Conservation (phyloP, 108 stramenopile species). For the Cyclotella sp. region DNA sequence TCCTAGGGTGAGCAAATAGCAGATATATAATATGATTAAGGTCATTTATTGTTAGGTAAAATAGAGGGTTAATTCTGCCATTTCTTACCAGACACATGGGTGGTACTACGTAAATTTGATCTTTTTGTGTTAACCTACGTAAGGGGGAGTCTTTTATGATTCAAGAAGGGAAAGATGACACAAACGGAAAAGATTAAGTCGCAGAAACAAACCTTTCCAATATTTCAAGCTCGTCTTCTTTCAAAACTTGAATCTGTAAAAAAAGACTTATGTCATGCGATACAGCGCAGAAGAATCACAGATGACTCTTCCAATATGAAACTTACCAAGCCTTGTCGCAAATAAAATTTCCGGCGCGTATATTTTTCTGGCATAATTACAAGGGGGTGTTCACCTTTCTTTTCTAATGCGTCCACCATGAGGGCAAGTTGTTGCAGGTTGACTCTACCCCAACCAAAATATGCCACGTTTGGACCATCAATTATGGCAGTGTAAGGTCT, state of each 20-base stretch:
- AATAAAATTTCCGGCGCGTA: conserved; percentile 48
- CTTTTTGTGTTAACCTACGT: conserved; percentile 39
- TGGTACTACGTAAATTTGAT: conserved; percentile 66
- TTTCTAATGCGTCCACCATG: conserved; percentile 74
- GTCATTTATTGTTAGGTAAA: neutral
- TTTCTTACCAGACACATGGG: conserved; percentile 36
- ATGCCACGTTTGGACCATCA: conserved; percentile 58
- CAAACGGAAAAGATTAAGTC: neutral
- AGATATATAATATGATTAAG: neutral
- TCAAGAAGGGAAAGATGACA: neutral
- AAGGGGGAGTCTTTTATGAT: neutral
- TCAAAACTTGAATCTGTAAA: conserved; percentile 2
- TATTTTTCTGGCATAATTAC: conserved; percentile 56
- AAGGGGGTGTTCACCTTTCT: conserved; percentile 44
- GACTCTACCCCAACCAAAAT: conserved; percentile 57
- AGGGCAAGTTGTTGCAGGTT: conserved; percentile 54
- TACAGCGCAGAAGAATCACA: neutral
- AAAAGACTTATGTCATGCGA: neutral
- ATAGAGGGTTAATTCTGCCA: neutral
- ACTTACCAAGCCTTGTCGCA: conserved; percentile 45
- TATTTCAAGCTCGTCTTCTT: conserved; percentile 9
- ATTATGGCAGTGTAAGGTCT: conserved; percentile 27
- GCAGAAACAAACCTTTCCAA: neutral
- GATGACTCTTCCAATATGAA: neutral
- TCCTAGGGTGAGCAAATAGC: neutral